Evolutionary conservation across 75 land plant species (phyloP), one percentile per base, ranked within the genome.

Genomic region (Picea sitchensis): DNA sequence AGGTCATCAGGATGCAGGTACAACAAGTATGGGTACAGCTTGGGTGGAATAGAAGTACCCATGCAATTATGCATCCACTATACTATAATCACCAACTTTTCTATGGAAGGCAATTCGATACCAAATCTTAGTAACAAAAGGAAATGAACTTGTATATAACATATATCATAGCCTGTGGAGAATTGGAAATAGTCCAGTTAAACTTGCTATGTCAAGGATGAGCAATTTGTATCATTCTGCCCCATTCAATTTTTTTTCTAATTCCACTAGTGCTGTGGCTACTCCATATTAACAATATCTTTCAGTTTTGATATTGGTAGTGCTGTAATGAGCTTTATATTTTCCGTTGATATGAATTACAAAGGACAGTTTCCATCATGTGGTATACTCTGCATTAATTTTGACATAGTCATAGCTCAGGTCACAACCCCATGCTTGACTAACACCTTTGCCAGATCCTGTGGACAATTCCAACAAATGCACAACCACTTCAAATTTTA

Each of bases 351-450:
- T 51, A 9, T 51, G 73, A 69, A 4, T 69, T 38, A n/a, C 20
- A 17, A 12, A 57, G 74, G 8, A 76, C 9, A 58, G 68, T 61
- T 67, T 14, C 17, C 77, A 80, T 80, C 80, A 97, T n/a, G 99
- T 95, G 15, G 99, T 97, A 81, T 97, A 97, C 58, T 95, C 98
- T 6, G 99, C 99, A 88, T 97, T 97, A 74, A 97, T 97, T 72
- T 95, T 97, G 73, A 97, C 98, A 84, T 97, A 97, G 47, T 97
- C 99, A 80, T 97, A 97, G 82, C 99, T 97, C 80, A 97, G 73
- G 63, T 97, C 99, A 71, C 99, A 97, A 20, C 99, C 99, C 98
- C 99, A 97, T 47, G 99, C 98, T 75, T 83, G 84, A n/a, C 92
- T 91, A 15, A 56, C 71, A n/a, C 99, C 98, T 23, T 69, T 36